Base-by-base conservation (phyloP, 1,284 basidiomycete genomes). In the Moniliella sp. region DNA sequence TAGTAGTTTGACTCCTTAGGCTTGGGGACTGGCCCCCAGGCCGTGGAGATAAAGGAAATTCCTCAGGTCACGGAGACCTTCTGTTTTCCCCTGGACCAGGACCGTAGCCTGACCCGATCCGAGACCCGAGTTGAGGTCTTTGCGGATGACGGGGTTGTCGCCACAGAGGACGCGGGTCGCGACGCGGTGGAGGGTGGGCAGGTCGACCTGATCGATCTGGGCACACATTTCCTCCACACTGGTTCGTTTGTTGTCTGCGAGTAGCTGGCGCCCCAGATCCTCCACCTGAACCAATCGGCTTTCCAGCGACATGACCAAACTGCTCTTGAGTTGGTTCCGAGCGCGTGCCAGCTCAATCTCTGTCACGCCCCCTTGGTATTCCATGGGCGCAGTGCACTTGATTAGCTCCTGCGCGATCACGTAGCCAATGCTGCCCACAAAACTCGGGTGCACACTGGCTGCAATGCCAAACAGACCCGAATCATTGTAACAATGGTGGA, bases 401-500 rank as follows among this genome's bases (percentile, higher is more conserved):
- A 69, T 64, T 15, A 69, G 55, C 63, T 94, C 82, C 53, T 82
- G 75, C 1, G 78, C 74, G 28, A 97, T 72, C 45, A 93, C 73
- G 16, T 82, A 75, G 29, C 84, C 67, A 36, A 86, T 77, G 48
- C 70, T 69, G 5, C 69, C 64, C 9, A 71, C 68, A 43, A 67
- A 67, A 36, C 57, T 38, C 0, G 80, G 84, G 18, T 81, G 67
- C 57, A 88, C 83, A n/a, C 77, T 75, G 5, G 81, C 81, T 45
- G 81, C 78, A 33, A 97, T 70, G 12, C 88, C 91, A 57, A 94
- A 94, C 8, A 97, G 68, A 1, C 83, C 83, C 16, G 79, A 79
- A 63, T 94, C 86, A 37, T 76, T 75, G 64, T 94, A 97, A 56
- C 88, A 88, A 64, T 94, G 86, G 61, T 94, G 83, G 74, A 93